Conservation (phyloP, 345 rosid species). For the Combretum micranthum region DNA sequence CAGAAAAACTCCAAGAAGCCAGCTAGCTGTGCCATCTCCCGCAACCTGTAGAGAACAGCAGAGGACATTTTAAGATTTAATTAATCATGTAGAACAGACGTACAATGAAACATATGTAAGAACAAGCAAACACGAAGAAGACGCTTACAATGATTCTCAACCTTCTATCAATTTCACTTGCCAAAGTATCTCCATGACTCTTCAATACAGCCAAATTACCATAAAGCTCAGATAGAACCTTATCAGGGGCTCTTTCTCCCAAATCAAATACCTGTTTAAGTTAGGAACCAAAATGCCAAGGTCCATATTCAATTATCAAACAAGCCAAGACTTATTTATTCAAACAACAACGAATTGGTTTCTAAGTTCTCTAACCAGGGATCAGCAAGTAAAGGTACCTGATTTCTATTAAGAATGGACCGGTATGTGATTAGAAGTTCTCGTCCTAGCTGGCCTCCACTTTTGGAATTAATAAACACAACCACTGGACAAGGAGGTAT, state of each 20-base stretch:
- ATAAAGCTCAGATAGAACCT: slow-evolving; percentile 39
- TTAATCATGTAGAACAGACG: neutral
- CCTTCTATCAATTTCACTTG: slow-evolving; percentile 36
- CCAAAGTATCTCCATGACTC: slow-evolving; percentile 40
- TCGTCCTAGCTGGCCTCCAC: slow-evolving; percentile 73
- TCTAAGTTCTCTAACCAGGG: neutral
- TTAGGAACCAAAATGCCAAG: too few species aligned
- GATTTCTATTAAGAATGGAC: slow-evolving; percentile 44
- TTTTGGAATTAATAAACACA: slow-evolving; percentile 59
- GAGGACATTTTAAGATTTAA: neutral
- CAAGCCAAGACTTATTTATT: too few species aligned
- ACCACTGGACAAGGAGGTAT: slow-evolving; percentile 50
- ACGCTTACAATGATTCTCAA: slow-evolving; percentile 60
- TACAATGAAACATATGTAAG: neutral
- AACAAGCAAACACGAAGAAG: neutral
- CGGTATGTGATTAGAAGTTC: slow-evolving; percentile 50
- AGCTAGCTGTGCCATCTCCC: slow-evolving; percentile 75
- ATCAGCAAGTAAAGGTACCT: slow-evolving; percentile 23
- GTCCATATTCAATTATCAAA: too few species aligned
- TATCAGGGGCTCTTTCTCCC: slow-evolving; percentile 47
- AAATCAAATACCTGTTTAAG: slow-evolving; percentile 52
- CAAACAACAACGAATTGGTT: too few species aligned
- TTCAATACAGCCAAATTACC: slow-evolving; percentile 31
- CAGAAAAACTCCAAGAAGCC: slow-evolving; percentile 73
- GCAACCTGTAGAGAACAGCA: slow-evolving; percentile 42